Conservation (phyloP, 179 eudicot species). For the Silene vulgaris region DNA sequence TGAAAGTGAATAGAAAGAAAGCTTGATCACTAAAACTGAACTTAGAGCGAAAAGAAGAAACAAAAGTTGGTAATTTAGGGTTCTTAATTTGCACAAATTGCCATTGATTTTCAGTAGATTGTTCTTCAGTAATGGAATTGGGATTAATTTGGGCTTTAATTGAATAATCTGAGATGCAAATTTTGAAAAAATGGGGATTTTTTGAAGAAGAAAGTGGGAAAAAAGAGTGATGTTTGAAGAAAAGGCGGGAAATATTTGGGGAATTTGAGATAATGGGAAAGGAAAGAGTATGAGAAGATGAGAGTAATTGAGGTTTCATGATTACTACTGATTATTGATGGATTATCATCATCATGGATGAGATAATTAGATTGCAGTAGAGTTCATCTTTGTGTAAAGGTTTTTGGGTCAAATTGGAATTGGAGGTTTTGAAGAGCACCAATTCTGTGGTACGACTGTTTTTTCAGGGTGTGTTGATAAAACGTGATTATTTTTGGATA, state of each 20-base stretch:
- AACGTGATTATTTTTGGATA: too few relatives aligned
- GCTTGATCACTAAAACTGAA: conserved; percentile 28
- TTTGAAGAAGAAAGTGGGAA: background rate
- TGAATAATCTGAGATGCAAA: background rate
- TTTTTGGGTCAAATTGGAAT: too few relatives aligned
- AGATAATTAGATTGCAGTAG: too few relatives aligned
- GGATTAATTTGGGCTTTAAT: conserved; percentile 9
- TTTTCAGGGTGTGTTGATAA: too few relatives aligned
- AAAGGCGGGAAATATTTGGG: background rate
- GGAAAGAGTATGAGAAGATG: conserved; percentile 13
- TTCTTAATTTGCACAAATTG: conserved; percentile 2
- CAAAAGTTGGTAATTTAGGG: conserved; percentile 7
- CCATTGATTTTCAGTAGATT: background rate
- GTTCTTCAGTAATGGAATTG: background rate
- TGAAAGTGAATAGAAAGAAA: conserved; percentile 63
- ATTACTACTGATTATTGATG: background rate
- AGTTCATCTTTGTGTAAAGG: too few relatives aligned
- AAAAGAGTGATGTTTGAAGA: background rate
- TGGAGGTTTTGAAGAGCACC: too few relatives aligned
- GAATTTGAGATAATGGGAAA: background rate
- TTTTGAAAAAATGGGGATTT: background rate
- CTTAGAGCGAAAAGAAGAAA: conserved; percentile 4
- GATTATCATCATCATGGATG: too few relatives aligned
- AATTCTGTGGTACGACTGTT: too few relatives aligned
- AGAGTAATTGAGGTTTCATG: conserved; percentile 11